phyloP scores from a whole-genome alignment of 2,329 filamentous ascomycete species.

The Alternaria triticimaculans region DNA sequence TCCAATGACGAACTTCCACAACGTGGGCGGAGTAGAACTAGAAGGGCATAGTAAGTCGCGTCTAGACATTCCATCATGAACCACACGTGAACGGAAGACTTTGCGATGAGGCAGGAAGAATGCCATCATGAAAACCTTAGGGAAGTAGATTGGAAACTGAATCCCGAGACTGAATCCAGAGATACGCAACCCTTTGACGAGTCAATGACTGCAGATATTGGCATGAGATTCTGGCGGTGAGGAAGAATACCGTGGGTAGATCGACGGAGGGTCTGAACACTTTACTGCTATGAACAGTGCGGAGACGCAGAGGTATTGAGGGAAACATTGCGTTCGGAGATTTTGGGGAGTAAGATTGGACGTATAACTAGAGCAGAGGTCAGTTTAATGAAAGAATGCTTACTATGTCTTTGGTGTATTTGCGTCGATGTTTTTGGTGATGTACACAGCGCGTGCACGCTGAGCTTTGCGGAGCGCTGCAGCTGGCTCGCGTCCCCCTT shows the following conservation, averaged over 20 bases:
- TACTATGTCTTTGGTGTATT: not conserved
- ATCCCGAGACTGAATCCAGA: not conserved
- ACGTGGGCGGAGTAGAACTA: not conserved
- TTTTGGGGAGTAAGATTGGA: not conserved
- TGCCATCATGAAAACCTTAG: not conserved
- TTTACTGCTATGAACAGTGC: not conserved
- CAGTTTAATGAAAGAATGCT: not conserved
- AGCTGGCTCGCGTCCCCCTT: not conserved
- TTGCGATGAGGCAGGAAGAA: not conserved
- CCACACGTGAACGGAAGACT: not conserved
- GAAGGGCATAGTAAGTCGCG: not conserved
- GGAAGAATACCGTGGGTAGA: not conserved
- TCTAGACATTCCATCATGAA: not conserved
- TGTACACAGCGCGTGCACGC: not conserved
- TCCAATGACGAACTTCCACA: not conserved
- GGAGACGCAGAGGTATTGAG: not conserved
- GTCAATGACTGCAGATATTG: not conserved
- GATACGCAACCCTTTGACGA: not conserved
- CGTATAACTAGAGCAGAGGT: fast-evolving
- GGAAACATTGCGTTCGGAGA: not conserved
- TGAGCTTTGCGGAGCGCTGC: not conserved
- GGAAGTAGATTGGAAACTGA: not conserved
- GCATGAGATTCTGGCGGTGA: not conserved
- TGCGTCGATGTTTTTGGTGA: not conserved
- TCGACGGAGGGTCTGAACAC: not conserved